Evolutionary conservation across 345 rosid genomes (phyloP), one percentile per base, ranked within the genome.

Genomic region (Barbarea vulgaris): DNA sequence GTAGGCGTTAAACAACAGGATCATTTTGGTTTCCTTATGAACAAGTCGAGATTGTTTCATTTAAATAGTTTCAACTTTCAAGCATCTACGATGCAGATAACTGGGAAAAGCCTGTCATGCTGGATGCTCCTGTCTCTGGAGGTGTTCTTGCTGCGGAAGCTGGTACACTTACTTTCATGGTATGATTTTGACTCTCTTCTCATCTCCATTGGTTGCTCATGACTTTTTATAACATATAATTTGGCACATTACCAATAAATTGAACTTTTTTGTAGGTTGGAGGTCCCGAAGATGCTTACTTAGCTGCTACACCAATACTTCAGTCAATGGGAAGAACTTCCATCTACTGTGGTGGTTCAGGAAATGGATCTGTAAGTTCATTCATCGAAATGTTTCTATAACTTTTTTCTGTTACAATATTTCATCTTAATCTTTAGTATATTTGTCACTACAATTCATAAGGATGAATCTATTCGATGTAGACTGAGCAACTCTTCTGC

Each of bases 91-190:
- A 9, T 79, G 78, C 74, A 94, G 96, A 73, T 77, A 33, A 73
- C 17, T 81, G 86, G 90, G 83, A 79, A 78, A 86, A 78, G 30
- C 93, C 98, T 64, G 79, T 83, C 65, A 94, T 94, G 96, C 82
- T 91, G 86, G 98, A 94, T 81, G 98, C 98, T 81, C 97, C 98
- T 10, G 97, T 94, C 33, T 94, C 98, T 64, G 97, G 97, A 74
- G 98, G 98, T 70, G 88, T 91, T 83, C 87, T 88, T 78, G 97
- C 93, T 78, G 98, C 97, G 31, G 96, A 91, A 82, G 86, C 91
- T 48, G 89, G 89, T 51, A 75, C 91, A 22, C 95, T 94, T n/a
- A 88, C 95, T 64, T 94, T 94, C 84, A 91, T 94, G 94, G 97
- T 90, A 81, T 73, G 70, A 3, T 67, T 47, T 56, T 5, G 8